Evolutionary conservation across 371 early-diverging fungal genomes (phyloP).

Genomic region (Mortierella sp.): DNA sequence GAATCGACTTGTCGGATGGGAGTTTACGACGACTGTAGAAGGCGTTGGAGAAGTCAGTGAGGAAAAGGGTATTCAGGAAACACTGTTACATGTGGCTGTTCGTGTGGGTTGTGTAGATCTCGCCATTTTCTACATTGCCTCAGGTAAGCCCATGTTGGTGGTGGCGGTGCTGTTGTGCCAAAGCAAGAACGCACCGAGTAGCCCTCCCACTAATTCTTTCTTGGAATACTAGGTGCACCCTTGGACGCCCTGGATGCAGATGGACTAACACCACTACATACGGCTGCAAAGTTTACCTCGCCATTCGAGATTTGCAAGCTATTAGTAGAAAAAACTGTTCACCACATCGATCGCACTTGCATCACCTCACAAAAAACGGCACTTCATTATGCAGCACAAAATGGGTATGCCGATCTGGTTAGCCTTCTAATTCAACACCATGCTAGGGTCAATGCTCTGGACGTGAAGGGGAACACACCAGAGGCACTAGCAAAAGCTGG

Average conservation of each 20-base stretch:
- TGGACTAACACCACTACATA: constrained; percentile 51
- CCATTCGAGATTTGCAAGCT: constrained; percentile 49
- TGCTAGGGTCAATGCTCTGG: constrained; percentile 45
- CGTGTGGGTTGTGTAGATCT: constrained; percentile 74
- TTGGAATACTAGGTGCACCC: constrained; percentile 23
- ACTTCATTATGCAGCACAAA: constrained; percentile 50
- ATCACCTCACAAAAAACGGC: constrained; percentile 41
- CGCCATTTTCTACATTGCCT: constrained; percentile 54
- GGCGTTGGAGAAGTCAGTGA: constrained; percentile 53
- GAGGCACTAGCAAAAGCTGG: constrained; percentile 48
- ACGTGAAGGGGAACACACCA: constrained; percentile 49
- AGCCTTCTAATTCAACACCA: constrained; percentile 42
- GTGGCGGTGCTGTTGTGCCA: background rate
- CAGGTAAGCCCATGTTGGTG: constrained; percentile 26
- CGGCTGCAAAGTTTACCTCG: constrained; percentile 42
- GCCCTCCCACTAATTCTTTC: background rate
- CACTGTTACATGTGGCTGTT: constrained; percentile 61
- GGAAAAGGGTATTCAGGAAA: constrained; percentile 49
- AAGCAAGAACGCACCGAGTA: background rate
- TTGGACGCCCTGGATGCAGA: constrained; percentile 48
- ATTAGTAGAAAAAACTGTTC: constrained; percentile 35
- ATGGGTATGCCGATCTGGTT: constrained; percentile 46
- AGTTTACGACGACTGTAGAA: constrained; percentile 45
- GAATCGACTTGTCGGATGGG: constrained; percentile 49
- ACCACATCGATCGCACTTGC: constrained; percentile 50